A percentile compares a stretch with the other conserved stretches of the same genome.
These are phyloP conservation scores for Glebionis coronaria DNA, from an alignment of 129 eudicot species.

Conservation along the genomic window DNA sequence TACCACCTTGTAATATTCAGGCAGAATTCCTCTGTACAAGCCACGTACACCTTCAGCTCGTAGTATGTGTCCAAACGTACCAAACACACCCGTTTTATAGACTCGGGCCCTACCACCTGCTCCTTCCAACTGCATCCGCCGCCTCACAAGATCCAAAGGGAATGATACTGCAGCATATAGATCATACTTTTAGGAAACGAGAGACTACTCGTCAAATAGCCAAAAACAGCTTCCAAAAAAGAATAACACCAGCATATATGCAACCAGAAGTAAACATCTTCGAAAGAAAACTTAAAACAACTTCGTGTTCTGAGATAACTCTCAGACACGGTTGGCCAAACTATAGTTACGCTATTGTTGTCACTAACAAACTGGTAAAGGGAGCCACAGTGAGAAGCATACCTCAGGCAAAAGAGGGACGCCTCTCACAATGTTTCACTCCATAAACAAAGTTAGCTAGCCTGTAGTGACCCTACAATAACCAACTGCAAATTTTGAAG, in stretches of 20 bases:
- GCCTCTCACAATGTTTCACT: constrained; percentile 59
- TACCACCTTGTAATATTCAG: constrained; percentile 94
- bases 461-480: constrained; percentile 54
- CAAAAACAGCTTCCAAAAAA: constrained; percentile 3
- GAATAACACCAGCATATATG: constrained; percentile 1
- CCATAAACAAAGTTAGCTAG: constrained; percentile 51
- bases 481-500: constrained; percentile 62
- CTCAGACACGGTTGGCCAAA: constrained; percentile 14
- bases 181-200: background rate
- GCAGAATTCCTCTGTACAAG: constrained; percentile 84
- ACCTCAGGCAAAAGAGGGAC: constrained; percentile 67
- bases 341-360: constrained; percentile 14
- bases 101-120: constrained; percentile 84
- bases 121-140: constrained; percentile 94
- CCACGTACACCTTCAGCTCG: constrained; percentile 80
- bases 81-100: constrained; percentile 64
- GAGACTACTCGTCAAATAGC: background rate
- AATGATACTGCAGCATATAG: constrained; percentile 59
- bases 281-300: too few relatives aligned
- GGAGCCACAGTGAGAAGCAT: constrained; percentile 76
- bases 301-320: background rate
- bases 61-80: constrained; percentile 60
- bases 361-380: constrained; percentile 31
- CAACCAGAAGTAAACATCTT: too few relatives aligned
- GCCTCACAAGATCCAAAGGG: constrained; percentile 92